Conservation (phyloP, 768 basidiomycete species). For the Mycena galopus region DNA sequence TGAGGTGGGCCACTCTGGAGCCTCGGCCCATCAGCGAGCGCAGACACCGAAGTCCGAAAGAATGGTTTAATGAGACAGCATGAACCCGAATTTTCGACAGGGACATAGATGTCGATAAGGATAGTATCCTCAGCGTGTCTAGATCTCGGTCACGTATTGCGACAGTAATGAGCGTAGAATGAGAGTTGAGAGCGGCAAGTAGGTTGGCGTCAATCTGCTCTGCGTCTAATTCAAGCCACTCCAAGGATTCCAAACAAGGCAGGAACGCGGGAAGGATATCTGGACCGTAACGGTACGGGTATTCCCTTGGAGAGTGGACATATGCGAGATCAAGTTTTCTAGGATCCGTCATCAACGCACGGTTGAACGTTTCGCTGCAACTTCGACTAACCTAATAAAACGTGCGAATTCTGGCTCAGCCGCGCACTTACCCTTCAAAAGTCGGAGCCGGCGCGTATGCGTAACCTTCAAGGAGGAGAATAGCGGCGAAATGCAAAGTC, state of each 20-base stretch:
- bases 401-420: background rate
- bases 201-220: background rate
- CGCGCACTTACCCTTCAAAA: background rate
- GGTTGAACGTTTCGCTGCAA: too few species aligned
- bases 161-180: conserved; percentile 8
- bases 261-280: conserved; percentile 12
- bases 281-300: background rate
- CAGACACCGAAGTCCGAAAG: background rate
- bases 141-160: background rate
- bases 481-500: conserved; percentile 10
- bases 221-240: conserved; percentile 5
- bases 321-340: conserved; percentile 13
- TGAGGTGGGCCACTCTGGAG: conserved; percentile 5
- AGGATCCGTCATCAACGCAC: background rate
- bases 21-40: conserved; percentile 4
- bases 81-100: conserved; percentile 16
- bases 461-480: conserved; percentile 17
- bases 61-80: background rate
- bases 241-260: conserved; percentile 3
- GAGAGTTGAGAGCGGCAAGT: conserved; percentile 1
- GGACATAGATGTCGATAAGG: background rate
- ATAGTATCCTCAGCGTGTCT: background rate
- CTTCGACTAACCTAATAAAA: conserved; percentile 12
- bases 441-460: background rate
- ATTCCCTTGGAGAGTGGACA: background rate